Evolutionary conservation across 768 basidiomycete species (phyloP).

Genomic region (Tricholoma flavovirens): DNA sequence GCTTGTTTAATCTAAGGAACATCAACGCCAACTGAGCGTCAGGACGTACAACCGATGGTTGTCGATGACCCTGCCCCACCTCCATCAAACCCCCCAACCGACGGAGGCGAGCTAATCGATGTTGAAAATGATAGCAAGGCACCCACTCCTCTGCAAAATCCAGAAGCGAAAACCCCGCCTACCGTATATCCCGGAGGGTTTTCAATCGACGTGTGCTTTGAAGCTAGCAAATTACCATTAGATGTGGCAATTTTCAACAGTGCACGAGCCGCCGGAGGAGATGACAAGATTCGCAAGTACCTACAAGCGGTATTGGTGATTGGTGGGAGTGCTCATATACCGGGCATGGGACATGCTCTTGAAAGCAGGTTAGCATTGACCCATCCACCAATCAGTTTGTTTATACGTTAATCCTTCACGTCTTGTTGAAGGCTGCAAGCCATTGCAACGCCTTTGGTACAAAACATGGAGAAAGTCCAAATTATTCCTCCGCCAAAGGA

Average conservation of each 20-base stretch:
- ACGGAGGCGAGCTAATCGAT: conserved; percentile 42
- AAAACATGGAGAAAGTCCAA: conserved; percentile 81
- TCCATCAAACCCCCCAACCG: conserved; percentile 14
- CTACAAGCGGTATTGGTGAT: conserved; percentile 83
- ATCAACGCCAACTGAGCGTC: conserved; percentile 21
- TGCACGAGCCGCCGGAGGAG: conserved; percentile 78
- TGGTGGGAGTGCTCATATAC: conserved; percentile 75
- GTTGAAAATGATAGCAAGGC: conserved; percentile 40
- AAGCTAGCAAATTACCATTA: conserved; percentile 85
- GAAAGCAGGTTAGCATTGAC: conserved; percentile 68
- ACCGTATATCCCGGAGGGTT: conserved; percentile 36
- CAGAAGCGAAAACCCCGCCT: conserved; percentile 12
- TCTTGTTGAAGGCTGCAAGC: conserved; percentile 56
- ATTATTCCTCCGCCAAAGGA: conserved; percentile 95
- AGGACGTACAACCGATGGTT: conserved; percentile 26
- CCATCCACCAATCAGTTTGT: background rate
- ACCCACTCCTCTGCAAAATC: conserved; percentile 20
- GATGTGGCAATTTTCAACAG: conserved; percentile 94
- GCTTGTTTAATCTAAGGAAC: conserved; percentile 8
- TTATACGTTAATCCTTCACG: background rate
- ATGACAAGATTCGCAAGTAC: conserved; percentile 87
- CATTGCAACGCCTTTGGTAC: conserved; percentile 76
- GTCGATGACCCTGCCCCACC: conserved; percentile 28
- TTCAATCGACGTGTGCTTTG: conserved; percentile 73
- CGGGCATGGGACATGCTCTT: conserved; percentile 80